Evolutionary conservation across 352 stramenopile species (phyloP).

Genomic region (Blastocystis sp.): DNA sequence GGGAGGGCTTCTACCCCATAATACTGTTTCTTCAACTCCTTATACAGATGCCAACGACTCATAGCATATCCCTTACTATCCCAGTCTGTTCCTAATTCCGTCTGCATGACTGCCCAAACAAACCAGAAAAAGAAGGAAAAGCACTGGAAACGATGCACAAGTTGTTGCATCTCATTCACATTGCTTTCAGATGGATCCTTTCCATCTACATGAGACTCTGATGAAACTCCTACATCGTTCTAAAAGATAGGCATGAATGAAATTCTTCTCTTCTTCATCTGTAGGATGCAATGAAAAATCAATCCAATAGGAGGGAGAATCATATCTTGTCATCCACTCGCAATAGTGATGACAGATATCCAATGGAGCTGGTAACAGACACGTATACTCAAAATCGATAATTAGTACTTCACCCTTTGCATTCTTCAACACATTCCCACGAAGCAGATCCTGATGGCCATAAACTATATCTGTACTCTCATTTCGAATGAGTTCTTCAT

Average conservation of each 20-base stretch:
- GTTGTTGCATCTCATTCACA: background rate
- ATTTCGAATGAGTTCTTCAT: slow-evolving; percentile 37
- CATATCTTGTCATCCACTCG: slow-evolving; percentile 53
- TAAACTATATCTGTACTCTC: slow-evolving; percentile 27
- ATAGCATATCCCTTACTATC: slow-evolving; percentile 29
- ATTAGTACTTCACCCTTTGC: background rate
- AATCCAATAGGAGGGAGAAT: slow-evolving; percentile 43
- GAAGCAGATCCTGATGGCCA: slow-evolving; percentile 54
- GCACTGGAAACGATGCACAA: slow-evolving; percentile 33
- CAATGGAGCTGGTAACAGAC: background rate
- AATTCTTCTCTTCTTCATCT: slow-evolving; percentile 2
- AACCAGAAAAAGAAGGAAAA: slow-evolving; percentile 58
- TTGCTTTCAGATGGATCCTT: background rate
- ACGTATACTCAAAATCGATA: slow-evolving; percentile 47
- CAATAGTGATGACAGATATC: slow-evolving; percentile 55
- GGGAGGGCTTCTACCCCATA: slow-evolving; percentile 41
- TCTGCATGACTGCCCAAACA: slow-evolving; percentile 52
- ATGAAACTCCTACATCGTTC: background rate
- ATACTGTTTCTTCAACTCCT: slow-evolving; percentile 39
- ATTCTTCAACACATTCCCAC: slow-evolving; percentile 38
- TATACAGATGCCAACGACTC: slow-evolving; percentile 46
- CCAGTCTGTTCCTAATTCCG: slow-evolving; percentile 16
- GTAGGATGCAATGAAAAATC: slow-evolving; percentile 12
- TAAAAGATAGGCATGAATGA: slow-evolving; percentile 3
- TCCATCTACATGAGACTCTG: slow-evolving; percentile 2